Evolutionary conservation across 1,284 basidiomycete genomes (phyloP), one percentile per base, ranked within the genome.

Genomic region (Omphalotus olearius): DNA sequence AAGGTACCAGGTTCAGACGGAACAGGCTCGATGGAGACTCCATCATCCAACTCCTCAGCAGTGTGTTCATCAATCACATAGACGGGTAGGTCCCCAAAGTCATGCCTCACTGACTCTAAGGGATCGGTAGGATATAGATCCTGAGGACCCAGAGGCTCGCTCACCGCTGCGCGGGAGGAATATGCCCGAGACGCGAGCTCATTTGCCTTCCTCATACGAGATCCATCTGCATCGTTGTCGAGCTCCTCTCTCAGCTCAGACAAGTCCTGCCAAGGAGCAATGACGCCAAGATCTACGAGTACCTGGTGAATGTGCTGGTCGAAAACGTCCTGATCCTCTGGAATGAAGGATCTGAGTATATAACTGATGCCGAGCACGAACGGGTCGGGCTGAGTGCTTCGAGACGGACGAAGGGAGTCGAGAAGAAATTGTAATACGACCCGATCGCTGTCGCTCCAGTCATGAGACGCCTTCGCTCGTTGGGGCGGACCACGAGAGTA

Each of bases 21-120:
- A 17, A 84, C 73, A 1, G 69, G 59, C 57, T 95, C 90, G 44
- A 98, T 64, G 0, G 94, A 96, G 33, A 99, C 64, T 1, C 93
- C 97, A 66, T 99, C 97, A 62, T 99, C 97, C 25, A 99, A 78
- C 66, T 99, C 97, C 59, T 88, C 71, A 0, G 97, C 95, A 4
- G 62, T 65, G 0, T 74, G 63, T 59, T 94, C 91, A 64, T 99
- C 97, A 51, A 99, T 88, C 16, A 98, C 89, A 66, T 88, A 98
- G 0, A 94, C 92, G 0, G 83, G 83, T 51, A 89, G 67, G 54
- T 83, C 61, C 10, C 89, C 90, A 66, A 93, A 98, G 68, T 98
- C 96, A 61, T 91, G 83, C 4, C 94, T 85, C 1, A 92, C 66
- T 18, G 75, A 68, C 26, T 85, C 85, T 28, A 83, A 69, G 0